Evolutionary conservation across 306 rosid species (phyloP).

Genomic region (Acacia melanoxylon): DNA sequence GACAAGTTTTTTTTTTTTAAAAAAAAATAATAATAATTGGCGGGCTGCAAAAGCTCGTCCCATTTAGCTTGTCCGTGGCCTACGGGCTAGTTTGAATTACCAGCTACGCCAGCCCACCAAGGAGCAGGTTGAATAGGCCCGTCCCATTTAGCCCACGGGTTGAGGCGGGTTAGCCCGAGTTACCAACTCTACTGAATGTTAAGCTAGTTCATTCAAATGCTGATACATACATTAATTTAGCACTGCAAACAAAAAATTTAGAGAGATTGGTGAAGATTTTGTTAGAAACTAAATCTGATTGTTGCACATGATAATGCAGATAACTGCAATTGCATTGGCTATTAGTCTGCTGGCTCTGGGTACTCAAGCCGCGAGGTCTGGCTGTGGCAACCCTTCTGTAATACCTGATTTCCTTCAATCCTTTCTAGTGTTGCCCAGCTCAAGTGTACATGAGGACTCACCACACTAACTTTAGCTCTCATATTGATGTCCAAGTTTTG

Average conservation of each 20-base stretch:
- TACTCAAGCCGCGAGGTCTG: conserved; percentile 21
- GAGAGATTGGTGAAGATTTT: background rate
- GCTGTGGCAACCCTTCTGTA: conserved; percentile 12
- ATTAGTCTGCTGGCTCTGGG: conserved; percentile 37
- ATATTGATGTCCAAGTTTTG: background rate
- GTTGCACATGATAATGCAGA: conserved; percentile 32
- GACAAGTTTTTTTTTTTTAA: too few species aligned
- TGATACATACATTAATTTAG: background rate
- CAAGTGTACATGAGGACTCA: background rate
- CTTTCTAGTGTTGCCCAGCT: conserved; percentile 37
- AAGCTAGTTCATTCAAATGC: background rate
- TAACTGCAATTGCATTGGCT: conserved; percentile 33
- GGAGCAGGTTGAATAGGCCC: too few species aligned
- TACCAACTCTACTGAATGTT: too few species aligned
- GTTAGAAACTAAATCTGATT: background rate
- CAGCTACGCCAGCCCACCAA: too few species aligned
- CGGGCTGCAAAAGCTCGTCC: too few species aligned
- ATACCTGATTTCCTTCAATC: conserved; percentile 40
- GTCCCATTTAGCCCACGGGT: too few species aligned
- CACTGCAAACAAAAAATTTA: background rate
- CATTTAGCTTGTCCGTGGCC: too few species aligned
- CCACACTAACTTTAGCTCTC: background rate
- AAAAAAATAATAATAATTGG: too few species aligned
- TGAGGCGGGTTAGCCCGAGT: too few species aligned
- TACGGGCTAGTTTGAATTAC: too few species aligned